Evolutionary conservation across 2,329 filamentous ascomycete species (phyloP), one percentile per base, ranked within the genome.

Genomic region (Orbilia javanica): DNA sequence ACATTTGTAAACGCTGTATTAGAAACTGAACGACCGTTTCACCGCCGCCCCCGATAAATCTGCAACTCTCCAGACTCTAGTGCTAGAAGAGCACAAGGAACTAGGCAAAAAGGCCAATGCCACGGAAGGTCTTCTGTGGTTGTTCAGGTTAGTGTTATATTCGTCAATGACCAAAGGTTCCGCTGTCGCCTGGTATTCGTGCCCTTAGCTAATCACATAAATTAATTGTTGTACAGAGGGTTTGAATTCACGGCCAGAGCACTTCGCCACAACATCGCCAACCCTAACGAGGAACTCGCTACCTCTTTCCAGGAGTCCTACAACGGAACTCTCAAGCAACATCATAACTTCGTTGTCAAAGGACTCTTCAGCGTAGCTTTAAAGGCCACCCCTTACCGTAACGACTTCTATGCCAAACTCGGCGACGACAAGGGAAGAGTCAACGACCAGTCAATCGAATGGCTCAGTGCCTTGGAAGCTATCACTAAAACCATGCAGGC

Each of bases 331-430:
- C 91, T 99, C 82, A 97, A 97, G 87, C 92, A 92, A 27, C 90
- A 97, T 87, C 96, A 99, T 88, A 90, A 88, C 83, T 94, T 97
- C 85, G 82, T 97, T 79, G 87, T 97, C 82, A 97, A 97, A 88
- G 93, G 93, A 79, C 88, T 97, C 83, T 98, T 98, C 88, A 92
- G 88, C 82, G 92, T 94, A 79, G 95, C 95, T 84, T 97, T 99
- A 94, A 89, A 89, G 81, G 94, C 94, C 18, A 95, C 92, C 81
- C 96, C 96, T 1, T 97, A 97, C 88, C 90, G 95, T 81, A 93
- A 93, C 84, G 93, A 95, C 85, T 98, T 99, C 84, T 98, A 97
- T 84, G 85, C 85, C 80, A 97, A 97, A 89, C 87, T 99, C 50
- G 94, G 92, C 25, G 85, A 88, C 44, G 2, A 3, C 39, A 42